Evolutionary conservation across 495 filamentous ascomycete species (phyloP), one percentile per base, ranked within the genome.

Genomic region (Lentithecium fluviatile): DNA sequence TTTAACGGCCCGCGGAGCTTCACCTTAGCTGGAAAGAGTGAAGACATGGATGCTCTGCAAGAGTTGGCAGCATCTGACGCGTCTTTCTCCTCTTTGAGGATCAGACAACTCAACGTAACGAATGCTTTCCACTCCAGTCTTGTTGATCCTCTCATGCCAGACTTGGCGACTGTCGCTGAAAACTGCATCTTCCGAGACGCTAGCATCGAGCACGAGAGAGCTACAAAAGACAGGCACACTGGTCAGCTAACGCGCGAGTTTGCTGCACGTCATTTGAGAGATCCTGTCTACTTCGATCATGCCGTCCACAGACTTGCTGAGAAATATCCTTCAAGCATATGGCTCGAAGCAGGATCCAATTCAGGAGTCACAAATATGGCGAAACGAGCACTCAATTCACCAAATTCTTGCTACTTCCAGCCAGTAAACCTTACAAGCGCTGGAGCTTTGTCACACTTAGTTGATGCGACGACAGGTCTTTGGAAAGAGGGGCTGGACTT

Each of bases 61-160:
- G 32, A 50, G 2, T 4, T 32, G 4, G 29, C 10, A 10, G 26
- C 20, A 15, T 12, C 50, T 19, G n/a, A 2, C 15, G 13, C 26
- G 11, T 29, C 20, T 7, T 32, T 36, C 11, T n/a, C 42, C 2
- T 3, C 2, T 1, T 4, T 57, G 23, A 23, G 43, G n/a, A 12
- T 32, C 23, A 46, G 45, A 20, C 6, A 48, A 21, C 58, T 70
- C 7, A 59, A 45, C 29, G 61, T 68, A 7, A 62, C 56, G 8
- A 57, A 70, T 49, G 60, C 51, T 6, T 70, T 70, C 48, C 68
- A 70, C 34, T 70, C 68, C 23, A 36, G 17, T 5, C 58, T 70
- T 11, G 38, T 60, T 2, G 61, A 68, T 26, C 23, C 50, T 2
- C 46, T 70, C 19, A 17, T 68, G 4, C 26, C 7, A 13, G 19